Evolutionary conservation across 2,329 filamentous ascomycete species (phyloP).

Genomic region (Arthrobotrys iridis): DNA sequence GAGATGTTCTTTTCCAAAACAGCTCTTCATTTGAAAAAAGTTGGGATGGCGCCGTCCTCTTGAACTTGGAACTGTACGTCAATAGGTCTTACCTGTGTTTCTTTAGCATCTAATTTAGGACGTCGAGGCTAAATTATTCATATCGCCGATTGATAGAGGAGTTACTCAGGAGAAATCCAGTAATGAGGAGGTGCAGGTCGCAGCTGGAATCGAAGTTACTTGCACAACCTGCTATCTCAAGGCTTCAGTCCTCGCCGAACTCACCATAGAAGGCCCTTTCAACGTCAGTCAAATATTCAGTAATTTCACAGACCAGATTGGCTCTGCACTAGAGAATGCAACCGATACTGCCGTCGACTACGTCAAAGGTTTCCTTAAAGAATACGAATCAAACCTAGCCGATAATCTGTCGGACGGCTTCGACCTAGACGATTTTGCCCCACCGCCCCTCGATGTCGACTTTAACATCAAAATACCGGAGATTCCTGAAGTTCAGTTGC

Average conservation of each 20-base stretch:
- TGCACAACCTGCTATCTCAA: conserved; percentile 67
- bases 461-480: conserved; percentile 64
- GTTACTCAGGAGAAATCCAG: conserved; percentile 16
- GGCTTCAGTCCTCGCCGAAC: conserved; percentile 63
- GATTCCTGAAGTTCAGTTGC: conserved; percentile 63
- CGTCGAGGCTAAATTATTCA: too few species aligned
- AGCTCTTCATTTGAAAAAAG: conserved; percentile 61
- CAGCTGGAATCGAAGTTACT: conserved; percentile 62
- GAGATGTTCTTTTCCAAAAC: conserved; percentile 58
- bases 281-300: conserved; percentile 61
- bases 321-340: conserved; percentile 60
- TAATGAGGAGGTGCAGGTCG: conserved; percentile 1
- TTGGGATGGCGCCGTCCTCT: conserved; percentile 62
- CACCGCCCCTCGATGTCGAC: conserved; percentile 62
- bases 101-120: too few species aligned
- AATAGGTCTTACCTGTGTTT: too few species aligned
- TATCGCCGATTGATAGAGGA: conserved; percentile 4
- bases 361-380: conserved; percentile 56
- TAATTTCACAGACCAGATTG: conserved; percentile 61
- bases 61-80: conserved; percentile 56
- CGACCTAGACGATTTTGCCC: conserved; percentile 58
- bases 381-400: too few species aligned
- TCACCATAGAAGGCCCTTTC: conserved; percentile 63
- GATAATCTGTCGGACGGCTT: conserved; percentile 59
- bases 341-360: conserved; percentile 56